phyloP scores from a whole-genome alignment of 257 asterid genomes.

The Fraxinus excelsior region DNA sequence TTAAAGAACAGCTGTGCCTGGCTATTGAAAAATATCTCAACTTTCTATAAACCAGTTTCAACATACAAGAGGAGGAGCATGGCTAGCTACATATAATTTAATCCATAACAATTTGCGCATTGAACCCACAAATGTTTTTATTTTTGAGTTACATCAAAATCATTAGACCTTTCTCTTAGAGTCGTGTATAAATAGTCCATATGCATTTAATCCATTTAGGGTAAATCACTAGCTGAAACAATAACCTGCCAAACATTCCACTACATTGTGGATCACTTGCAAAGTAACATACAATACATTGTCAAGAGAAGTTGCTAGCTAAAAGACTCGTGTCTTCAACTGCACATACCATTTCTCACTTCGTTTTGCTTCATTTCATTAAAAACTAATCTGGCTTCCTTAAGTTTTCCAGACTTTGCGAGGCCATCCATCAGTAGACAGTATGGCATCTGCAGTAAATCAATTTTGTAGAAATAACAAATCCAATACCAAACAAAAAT shows the following conservation, averaged over 20 bases:
- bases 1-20: background rate
- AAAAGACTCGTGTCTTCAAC: conserved; percentile 14
- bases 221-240: conserved; percentile 2
- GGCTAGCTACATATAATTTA: background rate
- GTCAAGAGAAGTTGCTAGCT: conserved; percentile 7
- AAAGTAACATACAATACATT: conserved; percentile 4
- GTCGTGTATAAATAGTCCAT: background rate
- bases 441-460: conserved; percentile 77
- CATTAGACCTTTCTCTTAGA: too few relatives aligned
- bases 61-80: conserved; percentile 11
- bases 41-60: conserved; percentile 3
- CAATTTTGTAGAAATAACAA: background rate
- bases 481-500: background rate
- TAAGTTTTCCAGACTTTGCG: conserved; percentile 71
- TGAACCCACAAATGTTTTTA: too few relatives aligned
- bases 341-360: conserved; percentile 70
- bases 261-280: conserved; percentile 4
- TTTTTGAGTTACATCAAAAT: too few relatives aligned
- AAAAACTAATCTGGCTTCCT: conserved; percentile 79
- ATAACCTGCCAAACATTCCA: background rate
- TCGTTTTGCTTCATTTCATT: conserved; percentile 77
- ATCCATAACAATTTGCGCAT: too few relatives aligned
- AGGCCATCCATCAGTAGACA: conserved; percentile 96
- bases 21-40: background rate
- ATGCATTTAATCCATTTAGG: conserved; percentile 16